Conservation (phyloP, 2,329 filamentous ascomycete genomes). For the Zymoseptoria ardabiliae region DNA sequence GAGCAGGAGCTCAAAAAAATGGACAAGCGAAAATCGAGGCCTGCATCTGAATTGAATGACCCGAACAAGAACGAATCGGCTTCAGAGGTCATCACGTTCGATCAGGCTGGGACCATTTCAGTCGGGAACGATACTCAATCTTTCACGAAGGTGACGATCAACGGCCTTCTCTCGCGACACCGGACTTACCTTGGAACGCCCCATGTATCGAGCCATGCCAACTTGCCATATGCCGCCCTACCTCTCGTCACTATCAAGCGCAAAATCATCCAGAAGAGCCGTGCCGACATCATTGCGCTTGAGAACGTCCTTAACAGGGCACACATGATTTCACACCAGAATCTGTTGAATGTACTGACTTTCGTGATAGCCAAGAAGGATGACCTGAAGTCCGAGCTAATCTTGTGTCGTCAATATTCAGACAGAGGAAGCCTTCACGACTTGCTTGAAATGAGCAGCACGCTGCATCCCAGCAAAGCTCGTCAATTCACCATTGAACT, state of each 20-base stretch:
- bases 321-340: constrained; percentile 67
- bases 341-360: constrained; percentile 71
- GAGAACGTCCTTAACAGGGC: constrained; percentile 55
- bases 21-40: constrained; percentile 53
- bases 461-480: constrained; percentile 63
- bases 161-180: constrained; percentile 13
- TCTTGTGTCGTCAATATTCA: constrained; percentile 24
- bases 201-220: neutral
- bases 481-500: constrained; percentile 88
- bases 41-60: constrained; percentile 26
- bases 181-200: constrained; percentile 19
- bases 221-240: neutral
- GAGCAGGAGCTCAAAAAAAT: constrained; percentile 65
- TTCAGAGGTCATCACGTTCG: constrained; percentile 22
- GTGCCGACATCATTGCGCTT: constrained; percentile 23
- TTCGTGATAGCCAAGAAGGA: constrained; percentile 35
- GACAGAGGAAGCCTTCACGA: constrained; percentile 65
- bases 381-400: constrained; percentile 14
- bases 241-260: constrained; percentile 25
- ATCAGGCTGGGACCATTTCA: constrained; percentile 20
- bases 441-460: constrained; percentile 68
- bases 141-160: constrained; percentile 21
- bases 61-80: constrained; percentile 1
- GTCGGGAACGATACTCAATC: constrained; percentile 15
- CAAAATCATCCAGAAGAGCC: constrained; percentile 16